Base-by-base conservation (phyloP, 768 basidiomycete genomes). In the Panus rudis region DNA sequence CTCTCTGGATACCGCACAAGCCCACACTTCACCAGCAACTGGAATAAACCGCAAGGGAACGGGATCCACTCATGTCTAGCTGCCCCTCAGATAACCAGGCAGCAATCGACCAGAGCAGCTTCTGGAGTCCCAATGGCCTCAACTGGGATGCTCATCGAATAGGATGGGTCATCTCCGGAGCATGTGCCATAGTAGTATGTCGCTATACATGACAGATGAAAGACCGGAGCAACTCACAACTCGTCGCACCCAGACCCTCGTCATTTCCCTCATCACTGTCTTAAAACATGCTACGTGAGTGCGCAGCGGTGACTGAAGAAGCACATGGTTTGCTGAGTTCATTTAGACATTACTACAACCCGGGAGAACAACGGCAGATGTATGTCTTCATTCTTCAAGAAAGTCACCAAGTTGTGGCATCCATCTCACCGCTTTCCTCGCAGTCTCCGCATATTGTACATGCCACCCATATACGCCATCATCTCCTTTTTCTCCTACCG, bases 401-500 rank as follows among this genome's bases (percentile, higher is more conserved):
- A 11, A 39, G 21, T 28, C 37, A 24, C 2, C 22, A 16, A 30
- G 37, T 37, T 30, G n/a, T 34, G 17, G 14, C 13, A 16, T 8
- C 19, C 19, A 12, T 46, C 37, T 19, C 26, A 34, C 20, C 6
- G 2, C 32, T n/a, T 30, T 28, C 24, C 21, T 30, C n/a, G 12
- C 55, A 87, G 84, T 45, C 53, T 89, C n/a, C 79, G 88, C 45
- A 78, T 91, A 35, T 56, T 91, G 49, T 88, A 87, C 53, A 86
- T 92, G 87, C 88, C 89, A 2, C 76, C 79, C 1, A 70, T 91
- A 32, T 91, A 85, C 59, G 82, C 81, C 21, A 65, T 91, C 49
- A 76, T 92, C 38, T 88, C 87, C 1, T 93, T 92, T 67, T 75
- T 87, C 52, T 86, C 85, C 21, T 93, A 88, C 54, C 78, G 90